Evolutionary conservation across 2,329 filamentous ascomycete species (phyloP), one percentile per base, ranked within the genome.

Genomic region (Curvularia sp.): DNA sequence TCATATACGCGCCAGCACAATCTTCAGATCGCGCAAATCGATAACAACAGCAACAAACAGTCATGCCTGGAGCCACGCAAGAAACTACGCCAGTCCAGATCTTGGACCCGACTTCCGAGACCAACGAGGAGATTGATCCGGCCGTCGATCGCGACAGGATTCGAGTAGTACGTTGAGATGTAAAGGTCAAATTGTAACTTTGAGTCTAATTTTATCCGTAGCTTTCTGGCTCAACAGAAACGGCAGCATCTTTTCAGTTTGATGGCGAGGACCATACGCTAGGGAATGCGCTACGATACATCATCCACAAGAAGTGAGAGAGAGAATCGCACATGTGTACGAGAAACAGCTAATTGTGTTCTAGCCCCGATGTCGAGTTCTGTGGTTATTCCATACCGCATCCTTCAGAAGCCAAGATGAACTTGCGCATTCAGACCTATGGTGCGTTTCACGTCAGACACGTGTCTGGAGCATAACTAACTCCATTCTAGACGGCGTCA

Each of bases 371-470:
- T 64, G 95, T 99, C 59, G 95, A 99, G 77, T 97, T 99, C 80
- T 98, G 95, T 79, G 95, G 94, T 60, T 99, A 99, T 79, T 92
- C 94, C 7, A 98, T 99, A 61, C 95, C 95, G 28, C 95, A 99
- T 79, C 95, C 95, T 49, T 96, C 93, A 38, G 95, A 99, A 79
- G 82, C 89, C 39, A 95, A 96, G 80, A 97, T 99, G 94, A 97
- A 98, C 74, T 82, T 99, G 61, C 87, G 95, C 71, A 98, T 99
- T 63, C 95, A 99, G 79, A 99, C 94, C 66, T 98, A 95, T 72
- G 91, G 94, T 97, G 81, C 28, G 67, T 23, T 32, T 28, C 9
- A 46, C 27, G 27, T 2, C 34, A 4, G 8, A 15, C 9, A 9
- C 18, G 15, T n/a, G 13, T 38, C 7, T 1, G 15, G 19, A 1